Evolutionary conservation across 148 eudicot species (phyloP).

Genomic region (Fallopia convolvulus): DNA sequence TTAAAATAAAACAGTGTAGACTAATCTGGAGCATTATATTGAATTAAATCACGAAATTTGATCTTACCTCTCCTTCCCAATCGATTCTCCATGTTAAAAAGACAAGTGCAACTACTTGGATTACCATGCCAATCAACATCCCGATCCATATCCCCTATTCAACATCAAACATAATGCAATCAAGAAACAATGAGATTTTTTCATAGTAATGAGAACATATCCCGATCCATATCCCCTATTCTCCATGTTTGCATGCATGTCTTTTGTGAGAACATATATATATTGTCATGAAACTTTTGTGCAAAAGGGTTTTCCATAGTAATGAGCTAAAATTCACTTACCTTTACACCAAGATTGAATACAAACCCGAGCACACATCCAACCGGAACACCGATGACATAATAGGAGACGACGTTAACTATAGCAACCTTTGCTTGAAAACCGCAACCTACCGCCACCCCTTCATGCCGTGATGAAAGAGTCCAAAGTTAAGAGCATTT

Average conservation of each 20-base stretch:
- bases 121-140: background rate
- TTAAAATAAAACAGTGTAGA: too few species aligned
- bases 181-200: too few species aligned
- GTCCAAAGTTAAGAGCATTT: too few species aligned
- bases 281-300: too few species aligned
- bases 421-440: conserved; percentile 31
- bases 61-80: conserved; percentile 9
- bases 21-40: too few species aligned
- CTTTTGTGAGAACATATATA: too few species aligned
- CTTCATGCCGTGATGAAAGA: conserved; percentile 9
- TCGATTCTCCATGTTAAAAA: conserved; percentile 13
- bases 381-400: conserved; percentile 28
- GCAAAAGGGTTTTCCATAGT: background rate
- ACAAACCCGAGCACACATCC: conserved; percentile 29
- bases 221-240: too few species aligned
- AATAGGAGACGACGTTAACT: conserved; percentile 27
- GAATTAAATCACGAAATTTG: background rate
- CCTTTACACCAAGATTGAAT: conserved; percentile 22
- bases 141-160: conserved; percentile 10
- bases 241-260: too few species aligned
- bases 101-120: conserved; percentile 1
- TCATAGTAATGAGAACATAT: background rate
- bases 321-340: background rate
- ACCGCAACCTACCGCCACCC: conserved; percentile 40
- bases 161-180: background rate